Evolutionary conservation across 2,329 filamentous ascomycete genomes (phyloP), one percentile per base, ranked within the genome.

Genomic region (Fusarium oxysporum): DNA sequence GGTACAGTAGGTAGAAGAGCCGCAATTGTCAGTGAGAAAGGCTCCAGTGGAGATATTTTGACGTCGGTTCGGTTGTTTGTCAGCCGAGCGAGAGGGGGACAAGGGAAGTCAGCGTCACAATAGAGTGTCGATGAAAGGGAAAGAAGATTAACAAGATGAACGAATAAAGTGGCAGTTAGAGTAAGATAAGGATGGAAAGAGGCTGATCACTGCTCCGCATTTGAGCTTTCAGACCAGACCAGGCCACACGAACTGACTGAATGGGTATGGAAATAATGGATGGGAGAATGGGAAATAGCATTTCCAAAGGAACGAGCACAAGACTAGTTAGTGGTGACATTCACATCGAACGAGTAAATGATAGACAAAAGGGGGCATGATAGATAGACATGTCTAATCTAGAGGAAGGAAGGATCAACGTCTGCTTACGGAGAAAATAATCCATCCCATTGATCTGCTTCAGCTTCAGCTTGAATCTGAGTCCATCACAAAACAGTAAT

Each of bases 331-430:
- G 43, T 35, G 55, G 41, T 58, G 41, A 58, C 41, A 58, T 58
- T 50, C 32, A 37, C 55, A n/a, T 50, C 44, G 41, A 50, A 50
- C 33, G 55, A 58, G 40, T 35, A 40, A 32, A 48, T 30, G 55
- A 58, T 30, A 43, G 58, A 50, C 64, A 50, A 68, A 68, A 68
- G 64, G 63, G 62, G 48, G 62, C 37, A 68, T 41, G 48, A 68
- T 41, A 63, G 65, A 40, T 67, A 68, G 64, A 40, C 64, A 55
- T 68, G 35, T 65, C 59, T 58, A 65, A 43, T 28, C 65, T 70
- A 33, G 30, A 56, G 45, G 43, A 40, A 70, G 70, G 73, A 72
- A 70, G 10, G 70, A 73, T 73, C 70, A 68, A 68, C 70, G 12
- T 30, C 32, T 37, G 32, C 33, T 38, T 41, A 25, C 51, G 54